These are phyloP conservation scores for Kwoniella pini DNA, from an alignment of 768 basidiomycete species.

Conservation along the genomic window DNA sequence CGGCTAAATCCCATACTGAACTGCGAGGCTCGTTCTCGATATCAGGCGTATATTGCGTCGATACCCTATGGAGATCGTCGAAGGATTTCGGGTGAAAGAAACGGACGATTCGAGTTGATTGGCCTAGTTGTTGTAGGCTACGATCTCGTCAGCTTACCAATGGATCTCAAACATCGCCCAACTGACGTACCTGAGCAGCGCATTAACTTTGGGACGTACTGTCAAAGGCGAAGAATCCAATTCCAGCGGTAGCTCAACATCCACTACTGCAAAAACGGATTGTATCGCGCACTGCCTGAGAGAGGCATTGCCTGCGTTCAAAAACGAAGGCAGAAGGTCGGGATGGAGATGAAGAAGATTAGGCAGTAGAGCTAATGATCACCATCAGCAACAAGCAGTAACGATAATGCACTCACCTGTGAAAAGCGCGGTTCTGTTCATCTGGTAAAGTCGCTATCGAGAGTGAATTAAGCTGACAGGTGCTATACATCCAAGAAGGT, in stretches of 20 bases:
- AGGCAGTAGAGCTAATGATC: not conserved
- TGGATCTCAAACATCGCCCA: too few relatives aligned
- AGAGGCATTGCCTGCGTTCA: not conserved
- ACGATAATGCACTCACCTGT: not conserved
- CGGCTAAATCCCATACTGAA: conserved; percentile 1
- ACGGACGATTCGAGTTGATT: not conserved
- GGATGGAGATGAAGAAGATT: not conserved
- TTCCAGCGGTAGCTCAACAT: not conserved
- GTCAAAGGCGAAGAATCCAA: not conserved
- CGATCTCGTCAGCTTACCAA: conserved; percentile 1
- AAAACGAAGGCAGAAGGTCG: not conserved
- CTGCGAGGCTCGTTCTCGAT: not conserved
- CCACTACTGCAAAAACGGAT: not conserved
- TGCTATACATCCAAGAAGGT: too few relatives aligned
- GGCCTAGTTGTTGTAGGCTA: not conserved
- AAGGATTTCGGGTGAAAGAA: not conserved
- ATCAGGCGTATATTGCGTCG: not conserved
- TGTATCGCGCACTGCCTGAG: not conserved
- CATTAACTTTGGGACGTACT: too few relatives aligned
- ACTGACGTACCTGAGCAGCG: too few relatives aligned
- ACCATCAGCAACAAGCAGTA: not conserved
- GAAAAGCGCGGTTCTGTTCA: not conserved
- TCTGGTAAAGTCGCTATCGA: too few relatives aligned
- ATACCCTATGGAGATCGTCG: not conserved
- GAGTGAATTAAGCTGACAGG: too few relatives aligned